Conservation (phyloP, 805 yeast genomes). For the Barnettozyma salicaria region DNA sequence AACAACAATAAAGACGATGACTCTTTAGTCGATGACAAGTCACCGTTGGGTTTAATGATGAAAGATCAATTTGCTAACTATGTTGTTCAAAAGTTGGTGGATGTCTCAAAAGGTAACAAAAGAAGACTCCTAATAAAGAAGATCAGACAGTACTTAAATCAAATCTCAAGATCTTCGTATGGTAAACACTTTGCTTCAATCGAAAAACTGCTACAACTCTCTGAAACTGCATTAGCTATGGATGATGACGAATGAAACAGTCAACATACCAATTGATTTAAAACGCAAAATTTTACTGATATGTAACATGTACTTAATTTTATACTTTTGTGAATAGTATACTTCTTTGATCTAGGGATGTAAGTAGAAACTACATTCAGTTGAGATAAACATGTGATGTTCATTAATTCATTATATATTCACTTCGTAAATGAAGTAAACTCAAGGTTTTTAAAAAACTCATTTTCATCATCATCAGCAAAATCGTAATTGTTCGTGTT, state of each 20-base stretch:
- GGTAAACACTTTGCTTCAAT: constrained; percentile 84
- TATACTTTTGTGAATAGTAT: too few relatives aligned
- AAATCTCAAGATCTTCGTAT: constrained; percentile 59
- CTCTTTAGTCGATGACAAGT: constrained; percentile 49
- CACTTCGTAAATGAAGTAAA: constrained; percentile 25
- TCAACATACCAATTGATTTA: background rate
- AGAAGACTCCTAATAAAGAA: constrained; percentile 64
- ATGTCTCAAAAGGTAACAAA: constrained; percentile 65
- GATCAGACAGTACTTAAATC: constrained; percentile 74
- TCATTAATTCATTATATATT: background rate
- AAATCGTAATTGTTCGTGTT: constrained; percentile 21
- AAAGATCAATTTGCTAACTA: constrained; percentile 97
- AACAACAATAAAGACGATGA: constrained; percentile 36
- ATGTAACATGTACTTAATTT: too few relatives aligned
- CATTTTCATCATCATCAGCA: constrained; percentile 21
- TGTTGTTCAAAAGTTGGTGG: constrained; percentile 91
- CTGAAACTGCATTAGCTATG: constrained; percentile 23
- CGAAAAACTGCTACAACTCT: constrained; percentile 42
- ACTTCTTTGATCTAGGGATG: too few relatives aligned
- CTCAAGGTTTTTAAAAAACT: constrained; percentile 24
- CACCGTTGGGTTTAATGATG: constrained; percentile 86
- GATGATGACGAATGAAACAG: constrained; percentile 14
- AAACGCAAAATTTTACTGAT: background rate
- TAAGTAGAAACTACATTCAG: too few relatives aligned
- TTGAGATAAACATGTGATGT: background rate